Evolutionary conservation across 202 grass and related monocot genomes (phyloP), one percentile per base, ranked within the genome.

Genomic region (Zoysia matrella): DNA sequence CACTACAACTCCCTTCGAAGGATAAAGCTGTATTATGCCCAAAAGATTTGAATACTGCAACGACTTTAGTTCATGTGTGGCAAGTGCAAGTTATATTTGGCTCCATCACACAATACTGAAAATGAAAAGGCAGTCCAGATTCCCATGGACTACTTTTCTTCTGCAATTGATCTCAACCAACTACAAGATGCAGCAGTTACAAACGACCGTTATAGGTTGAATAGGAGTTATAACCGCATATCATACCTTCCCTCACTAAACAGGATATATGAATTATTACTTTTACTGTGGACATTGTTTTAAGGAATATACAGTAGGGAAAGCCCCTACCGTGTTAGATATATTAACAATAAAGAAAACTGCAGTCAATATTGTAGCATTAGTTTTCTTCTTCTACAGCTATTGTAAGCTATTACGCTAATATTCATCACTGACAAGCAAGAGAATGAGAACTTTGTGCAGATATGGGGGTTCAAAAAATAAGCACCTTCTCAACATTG

Each of bases 401-500:
- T 49, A 51, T 42, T 58, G 11, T 57, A 66, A 75, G 63, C 50
- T 2, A 61, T 51, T 67, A 14, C 60, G 53, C 44, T 3, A 53
- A 51, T 67, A 41, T 49, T 14, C 41, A 52, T 67, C 74, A 18
- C 8, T 75, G 14, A 53, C 7, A 47, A 11, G n/a, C 10, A 14
- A 41, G 8, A 80, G 42, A 45, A 80, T 50, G 11, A 60, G n/a
- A 49, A 67, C 0, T 77, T 77, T 41, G 15, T 65, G 47, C 41
- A 47, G 7, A 45, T n/a, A 86, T 11, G 41, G 12, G 43, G 45
- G 61, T 30, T 61, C n/a, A 50, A 69, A 41, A 4, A 75, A 63
- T 64, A 69, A 67, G 61, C 22, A 98, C 95, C 95, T 98, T 98
- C 85, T 95, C 87, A 3, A 98, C 95, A 91, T 93, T 88, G 51